A percentile compares a stretch with the other conserved stretches of the same genome.
Conservation (phyloP, 306 rosid species). For the Acmispon strigosus region DNA sequence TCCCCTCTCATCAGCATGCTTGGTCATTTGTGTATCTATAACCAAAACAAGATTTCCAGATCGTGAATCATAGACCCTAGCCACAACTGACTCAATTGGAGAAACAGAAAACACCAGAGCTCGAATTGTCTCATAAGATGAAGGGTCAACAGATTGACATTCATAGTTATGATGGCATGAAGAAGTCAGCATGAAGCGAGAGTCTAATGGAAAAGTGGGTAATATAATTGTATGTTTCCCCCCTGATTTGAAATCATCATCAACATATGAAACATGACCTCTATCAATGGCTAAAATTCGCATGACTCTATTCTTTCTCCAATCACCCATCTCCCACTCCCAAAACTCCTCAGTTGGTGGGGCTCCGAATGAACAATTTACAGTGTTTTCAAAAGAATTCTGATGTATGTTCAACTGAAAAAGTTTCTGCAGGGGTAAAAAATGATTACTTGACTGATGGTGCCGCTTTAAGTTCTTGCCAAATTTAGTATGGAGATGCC, state of each 20-base stretch:
- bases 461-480: constrained; percentile 86
- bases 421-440: constrained; percentile 37
- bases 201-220: constrained; percentile 93
- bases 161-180: constrained; percentile 41
- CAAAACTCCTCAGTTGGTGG: constrained; percentile 59
- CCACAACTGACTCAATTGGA: constrained; percentile 53
- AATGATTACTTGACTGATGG: constrained; percentile 45
- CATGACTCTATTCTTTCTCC: constrained; percentile 80
- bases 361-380: constrained; percentile 55
- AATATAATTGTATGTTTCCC: constrained; percentile 46
- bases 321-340: constrained; percentile 99
- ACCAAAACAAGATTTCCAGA: constrained; percentile 54
- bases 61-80: constrained; percentile 61
- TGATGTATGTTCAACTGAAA: constrained; percentile 62
- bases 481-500: constrained; percentile 82
- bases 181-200: constrained; percentile 69
- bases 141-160: constrained; percentile 43
- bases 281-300: constrained; percentile 81
- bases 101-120: constrained; percentile 75
- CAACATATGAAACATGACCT: constrained; percentile 71
- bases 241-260: constrained; percentile 65
- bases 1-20: constrained; percentile 44
- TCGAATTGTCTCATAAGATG: constrained; percentile 64
- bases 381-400: constrained; percentile 28
- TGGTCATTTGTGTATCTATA: constrained; percentile 52